Percentiles rank a stretch among this genome's conserved stretches.
Conservation (phyloP, 345 rosid species). For the Psidium friedrichsthalianum region DNA sequence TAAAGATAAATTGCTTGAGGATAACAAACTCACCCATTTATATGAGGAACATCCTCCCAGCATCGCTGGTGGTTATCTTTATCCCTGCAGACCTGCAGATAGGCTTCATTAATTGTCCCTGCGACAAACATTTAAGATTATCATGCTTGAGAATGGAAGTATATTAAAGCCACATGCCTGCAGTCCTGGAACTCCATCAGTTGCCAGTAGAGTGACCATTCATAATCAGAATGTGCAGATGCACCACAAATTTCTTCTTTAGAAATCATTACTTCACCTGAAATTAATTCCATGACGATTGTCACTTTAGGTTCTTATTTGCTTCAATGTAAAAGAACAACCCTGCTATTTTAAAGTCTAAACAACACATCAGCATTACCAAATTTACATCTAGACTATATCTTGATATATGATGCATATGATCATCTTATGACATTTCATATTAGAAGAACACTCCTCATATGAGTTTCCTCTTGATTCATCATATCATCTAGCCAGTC, state of each 20-base stretch:
- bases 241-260: slow-evolving; percentile 53
- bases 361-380: not conserved
- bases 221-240: slow-evolving; percentile 83
- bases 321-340: not conserved
- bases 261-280: slow-evolving; percentile 33
- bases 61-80: slow-evolving; percentile 35
- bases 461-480: not conserved
- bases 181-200: slow-evolving; percentile 80
- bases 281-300: not conserved
- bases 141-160: not conserved
- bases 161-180: slow-evolving; percentile 32
- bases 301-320: not conserved
- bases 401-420: not conserved
- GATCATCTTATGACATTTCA: not conserved
- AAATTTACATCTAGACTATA: not conserved
- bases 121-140: not conserved
- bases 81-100: slow-evolving; percentile 55
- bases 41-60: slow-evolving; percentile 63
- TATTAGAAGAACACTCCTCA: not conserved
- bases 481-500: not conserved
- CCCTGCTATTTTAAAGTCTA: not conserved
- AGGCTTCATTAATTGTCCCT: not conserved
- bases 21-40: slow-evolving; percentile 45
- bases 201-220: slow-evolving; percentile 66
- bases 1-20: not conserved